Percentiles rank a stretch among this genome's conserved stretches.
These are phyloP conservation scores for Eurotiales sp. DNA, from an alignment of 2,329 filamentous ascomycete species.

Conservation along the genomic window DNA sequence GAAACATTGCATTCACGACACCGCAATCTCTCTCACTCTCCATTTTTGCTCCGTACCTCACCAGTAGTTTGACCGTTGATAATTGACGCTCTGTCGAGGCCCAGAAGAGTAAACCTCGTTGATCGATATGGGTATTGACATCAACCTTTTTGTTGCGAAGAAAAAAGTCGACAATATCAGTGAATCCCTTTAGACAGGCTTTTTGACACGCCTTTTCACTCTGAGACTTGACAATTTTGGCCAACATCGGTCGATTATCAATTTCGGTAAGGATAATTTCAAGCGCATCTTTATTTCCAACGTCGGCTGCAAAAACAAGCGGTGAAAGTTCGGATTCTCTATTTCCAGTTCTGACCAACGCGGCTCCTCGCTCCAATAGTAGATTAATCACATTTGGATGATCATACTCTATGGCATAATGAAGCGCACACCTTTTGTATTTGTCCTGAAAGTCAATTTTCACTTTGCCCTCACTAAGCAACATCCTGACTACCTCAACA, in stretches of 20 bases:
- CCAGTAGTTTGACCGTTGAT: neutral
- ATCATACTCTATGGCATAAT: neutral
- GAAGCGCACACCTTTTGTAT: neutral
- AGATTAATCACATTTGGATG: neutral
- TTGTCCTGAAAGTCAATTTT: neutral
- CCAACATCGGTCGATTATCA: neutral
- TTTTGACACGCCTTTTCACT: neutral
- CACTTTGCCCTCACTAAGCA: neutral
- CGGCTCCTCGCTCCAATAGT: neutral
- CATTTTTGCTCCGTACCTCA: constrained; percentile 6
- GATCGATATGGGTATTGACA: neutral
- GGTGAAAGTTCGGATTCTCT: neutral
- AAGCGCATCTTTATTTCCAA: neutral
- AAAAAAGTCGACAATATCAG: neutral
- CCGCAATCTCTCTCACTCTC: constrained; percentile 3
- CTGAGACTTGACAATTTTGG: neutral
- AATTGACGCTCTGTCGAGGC: neutral
- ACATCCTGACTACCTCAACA: neutral
- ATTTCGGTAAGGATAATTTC: neutral
- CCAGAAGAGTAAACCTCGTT: neutral
- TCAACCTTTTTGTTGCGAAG: neutral
- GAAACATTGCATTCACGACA: neutral
- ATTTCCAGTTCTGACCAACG: neutral
- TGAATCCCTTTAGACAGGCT: neutral
- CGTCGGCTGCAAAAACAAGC: neutral